Conservation (phyloP, 805 yeast species). For the Metschnikowia arizonensis region DNA sequence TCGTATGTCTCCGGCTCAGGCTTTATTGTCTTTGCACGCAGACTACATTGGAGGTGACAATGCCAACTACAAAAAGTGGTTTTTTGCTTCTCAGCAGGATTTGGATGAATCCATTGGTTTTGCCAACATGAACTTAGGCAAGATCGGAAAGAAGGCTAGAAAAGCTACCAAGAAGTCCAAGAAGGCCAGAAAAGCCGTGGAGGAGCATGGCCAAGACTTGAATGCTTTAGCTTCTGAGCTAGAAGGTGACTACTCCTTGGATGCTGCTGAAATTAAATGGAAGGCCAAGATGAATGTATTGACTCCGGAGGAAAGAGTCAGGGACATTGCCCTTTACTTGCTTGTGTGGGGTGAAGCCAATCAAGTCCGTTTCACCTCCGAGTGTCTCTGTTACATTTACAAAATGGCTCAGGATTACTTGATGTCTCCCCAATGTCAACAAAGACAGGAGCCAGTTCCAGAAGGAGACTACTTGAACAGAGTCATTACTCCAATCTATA, state of each 20-base stretch:
- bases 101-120: conserved; percentile 81
- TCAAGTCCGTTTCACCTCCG: conserved; percentile 87
- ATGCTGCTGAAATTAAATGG: conserved; percentile 86
- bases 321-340: conserved; percentile 72
- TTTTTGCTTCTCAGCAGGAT: conserved; percentile 83
- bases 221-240: conserved; percentile 62
- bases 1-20: conserved; percentile 88
- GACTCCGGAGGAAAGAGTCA: conserved; percentile 72
- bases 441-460: conserved; percentile 75
- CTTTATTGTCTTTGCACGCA: conserved; percentile 75
- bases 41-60: conserved; percentile 86
- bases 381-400: conserved; percentile 84
- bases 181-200: conserved; percentile 67
- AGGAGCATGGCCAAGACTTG: conserved; percentile 58
- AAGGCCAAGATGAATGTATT: conserved; percentile 71
- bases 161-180: conserved; percentile 78
- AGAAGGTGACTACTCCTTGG: conserved; percentile 79
- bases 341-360: conserved; percentile 89
- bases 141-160: conserved; percentile 72
- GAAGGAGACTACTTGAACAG: conserved; percentile 91
- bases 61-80: conserved; percentile 85
- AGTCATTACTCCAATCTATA: conserved; percentile 85
- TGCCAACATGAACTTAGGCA: conserved; percentile 75
- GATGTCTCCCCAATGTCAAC: conserved; percentile 85
- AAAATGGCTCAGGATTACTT: conserved; percentile 92